Evolutionary conservation across 371 early-diverging fungal species (phyloP), one percentile per base, ranked within the genome.

Genomic region (Mucor circinelloides): DNA sequence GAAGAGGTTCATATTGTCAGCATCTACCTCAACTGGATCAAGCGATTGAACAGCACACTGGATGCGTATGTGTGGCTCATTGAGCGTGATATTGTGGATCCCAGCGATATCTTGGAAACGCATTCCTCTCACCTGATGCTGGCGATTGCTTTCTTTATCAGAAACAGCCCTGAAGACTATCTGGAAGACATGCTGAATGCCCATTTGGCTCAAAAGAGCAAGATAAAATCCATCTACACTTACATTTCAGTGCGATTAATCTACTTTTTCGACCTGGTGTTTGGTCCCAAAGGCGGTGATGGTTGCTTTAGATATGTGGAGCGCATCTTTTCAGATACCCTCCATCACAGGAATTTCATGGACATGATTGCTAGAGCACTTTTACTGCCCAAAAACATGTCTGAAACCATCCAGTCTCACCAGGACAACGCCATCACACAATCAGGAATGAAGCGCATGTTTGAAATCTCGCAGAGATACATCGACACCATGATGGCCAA

Each of bases 31-130:
- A 38, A 63, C 30, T 81, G 80, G 81, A 66, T 78, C 3, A 66
- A 50, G 7, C 73, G 70, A 64, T 30, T 82, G 23, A 68, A 58
- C 17, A 63, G 69, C 25, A 61, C 78, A 6, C 36, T 79, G 3
- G 80, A 79, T 58, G 78, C 75, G 2, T 84, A 81, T 38, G 58
- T 75, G 15, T 84, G 84, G 84, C 31, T 84, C 1, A 30, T 81
- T 57, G 78, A 81, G 36, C 66, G 73, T 3, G 62, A 74, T 5
- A 62, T 77, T 10, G 42, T 69, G 15, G 46, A 66, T 34, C 52
- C 65, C 7, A 36, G 50, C 6, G 44, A 58, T 2, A 6, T 75
- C 2, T 21, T 68, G 3, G 12, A 59, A 23, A 13, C 58, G 7
- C 40, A 52, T n/a, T 46, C 65, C 13, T 73, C 75, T 6, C 27